phyloP scores from a whole-genome alignment of 1,139 yeast species.

The Cylindricascospora bacillispora region DNA sequence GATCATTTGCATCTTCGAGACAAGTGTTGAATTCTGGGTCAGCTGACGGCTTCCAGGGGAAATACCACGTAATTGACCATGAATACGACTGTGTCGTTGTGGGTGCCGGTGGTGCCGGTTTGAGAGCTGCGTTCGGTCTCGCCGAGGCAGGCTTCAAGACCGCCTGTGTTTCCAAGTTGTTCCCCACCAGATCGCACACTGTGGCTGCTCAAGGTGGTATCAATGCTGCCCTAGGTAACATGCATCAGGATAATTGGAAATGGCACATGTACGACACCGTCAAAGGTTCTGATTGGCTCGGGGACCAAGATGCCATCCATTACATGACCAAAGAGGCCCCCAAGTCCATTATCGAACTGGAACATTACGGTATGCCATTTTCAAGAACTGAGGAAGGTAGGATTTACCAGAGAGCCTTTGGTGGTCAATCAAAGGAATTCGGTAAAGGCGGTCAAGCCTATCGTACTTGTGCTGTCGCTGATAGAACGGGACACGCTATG shows the following conservation, averaged over 20 bases:
- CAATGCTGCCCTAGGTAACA: constrained; percentile 91
- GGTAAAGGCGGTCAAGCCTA: constrained; percentile 99
- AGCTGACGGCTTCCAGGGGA: too few relatives aligned
- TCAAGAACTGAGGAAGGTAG: constrained; percentile 95
- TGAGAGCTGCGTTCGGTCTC: constrained; percentile 95
- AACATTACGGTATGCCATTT: constrained; percentile 97
- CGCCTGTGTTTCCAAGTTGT: constrained; percentile 92
- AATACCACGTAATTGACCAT: constrained; percentile 88
- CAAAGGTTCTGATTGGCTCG: constrained; percentile 99
- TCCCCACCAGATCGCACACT: constrained; percentile 97
- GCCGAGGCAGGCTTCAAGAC: constrained; percentile 97
- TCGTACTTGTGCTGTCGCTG: constrained; percentile 99
- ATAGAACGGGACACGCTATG: constrained; percentile 96
- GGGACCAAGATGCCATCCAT: constrained; percentile 98
- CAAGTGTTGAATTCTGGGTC: too few relatives aligned
- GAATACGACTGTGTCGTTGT: constrained; percentile 96
- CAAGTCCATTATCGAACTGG: constrained; percentile 86
- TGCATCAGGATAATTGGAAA: constrained; percentile 98
- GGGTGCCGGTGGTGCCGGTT: constrained; percentile 99
- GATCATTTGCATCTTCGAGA: too few relatives aligned
- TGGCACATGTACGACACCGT: constrained; percentile 99
- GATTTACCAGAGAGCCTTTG: constrained; percentile 97
- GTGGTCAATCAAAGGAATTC: constrained; percentile 91
- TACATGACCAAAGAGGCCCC: constrained; percentile 99
- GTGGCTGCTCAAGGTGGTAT: constrained; percentile 99